A percentile compares a stretch with the other conserved stretches of the same genome.
These are phyloP conservation scores for Thalassiosira livingstoniorum DNA, from an alignment of 352 stramenopile species.

Conservation along the genomic window DNA sequence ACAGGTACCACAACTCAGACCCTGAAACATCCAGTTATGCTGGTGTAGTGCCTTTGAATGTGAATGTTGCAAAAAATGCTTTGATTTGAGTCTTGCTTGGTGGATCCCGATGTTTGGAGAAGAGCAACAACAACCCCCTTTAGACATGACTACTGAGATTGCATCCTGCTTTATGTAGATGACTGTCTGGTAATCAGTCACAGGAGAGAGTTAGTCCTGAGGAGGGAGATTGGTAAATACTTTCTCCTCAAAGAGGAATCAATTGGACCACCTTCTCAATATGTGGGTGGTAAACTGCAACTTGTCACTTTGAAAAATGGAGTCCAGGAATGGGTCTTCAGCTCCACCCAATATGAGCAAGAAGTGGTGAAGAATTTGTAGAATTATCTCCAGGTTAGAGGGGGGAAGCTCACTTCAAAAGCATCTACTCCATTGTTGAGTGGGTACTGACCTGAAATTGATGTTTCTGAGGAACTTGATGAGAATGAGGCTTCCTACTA, in stretches of 20 bases:
- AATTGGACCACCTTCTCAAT: slow-evolving; percentile 35
- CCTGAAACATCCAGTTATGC: neutral
- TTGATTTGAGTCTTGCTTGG: slow-evolving; percentile 1
- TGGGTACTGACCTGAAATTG: slow-evolving; percentile 60
- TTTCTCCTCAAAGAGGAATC: slow-evolving; percentile 53
- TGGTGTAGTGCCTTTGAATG: neutral
- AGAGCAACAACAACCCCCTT: neutral
- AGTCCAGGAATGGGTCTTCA: slow-evolving; percentile 38
- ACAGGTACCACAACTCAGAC: neutral
- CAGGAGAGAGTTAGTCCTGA: slow-evolving; percentile 15
- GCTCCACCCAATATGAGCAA: slow-evolving; percentile 45
- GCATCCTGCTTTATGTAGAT: slow-evolving; percentile 23
- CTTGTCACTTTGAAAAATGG: slow-evolving; percentile 50
- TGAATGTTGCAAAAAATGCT: slow-evolving; percentile 9
- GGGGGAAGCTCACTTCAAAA: neutral
- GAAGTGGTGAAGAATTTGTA: slow-evolving; percentile 36
- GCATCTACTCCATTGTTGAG: neutral
- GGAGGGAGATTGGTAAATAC: slow-evolving; percentile 49
- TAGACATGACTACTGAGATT: slow-evolving; percentile 4
- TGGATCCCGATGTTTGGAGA: slow-evolving; percentile 37
- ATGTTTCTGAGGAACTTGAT: slow-evolving; percentile 44
- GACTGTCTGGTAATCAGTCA: slow-evolving; percentile 16
- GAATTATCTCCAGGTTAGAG: neutral
- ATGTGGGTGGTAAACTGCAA: slow-evolving; percentile 51
- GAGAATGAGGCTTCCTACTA: slow-evolving; percentile 44